Base-by-base conservation (phyloP, 768 basidiomycete species). In the Podaxis sp. region DNA sequence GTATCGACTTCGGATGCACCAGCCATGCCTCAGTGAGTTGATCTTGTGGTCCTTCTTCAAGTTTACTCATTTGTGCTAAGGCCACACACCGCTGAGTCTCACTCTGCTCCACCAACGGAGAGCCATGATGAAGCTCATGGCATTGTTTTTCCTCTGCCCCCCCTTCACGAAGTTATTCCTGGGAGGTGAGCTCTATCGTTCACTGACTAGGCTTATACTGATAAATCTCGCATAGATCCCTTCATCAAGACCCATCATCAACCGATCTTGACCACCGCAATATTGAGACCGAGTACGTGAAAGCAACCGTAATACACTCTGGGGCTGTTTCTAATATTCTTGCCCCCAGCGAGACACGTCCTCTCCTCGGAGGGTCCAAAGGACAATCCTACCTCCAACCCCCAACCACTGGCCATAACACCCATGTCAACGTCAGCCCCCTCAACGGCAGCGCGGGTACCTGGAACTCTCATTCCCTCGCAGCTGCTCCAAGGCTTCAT, bases 271-370 rank as follows among this genome's bases (percentile, higher is more conserved):
- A 70, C 13, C 69, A 67, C 30, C 65, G 65, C 24, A 64, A 65
- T 54, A 40, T 64, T 24, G 73, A 74, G 48, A 73, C 70, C 28
- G 71, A 76, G 76, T 79, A 68, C 33, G 74, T 68, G 39, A 36
- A 15, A 48, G 63, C 33, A 33, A 33, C 19, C 11, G 19, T 9
- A 13, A 51, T 39, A 11, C 7, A 17, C 38, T 13, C 15, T n/a
- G 24, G 8, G 24, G 4, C 30, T 39, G 26, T 8, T 46, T 15
- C 44, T 28, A 39, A 57, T 52, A 19, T 57, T 63, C 33, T 38
- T 3, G 33, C 53, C 33, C 30, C 13, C 62, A 88, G 87, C 65
- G 87, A 88, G 74, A 77, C 77, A 0, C 78, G 74, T 12, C 87
- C 87, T 2, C 76, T 88, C 11, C 77, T 87, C 0, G 62, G 72